These are phyloP conservation scores for Monosporozyma yasuniensis DNA, from an alignment of 805 yeast genomes.

Conservation along the genomic window DNA sequence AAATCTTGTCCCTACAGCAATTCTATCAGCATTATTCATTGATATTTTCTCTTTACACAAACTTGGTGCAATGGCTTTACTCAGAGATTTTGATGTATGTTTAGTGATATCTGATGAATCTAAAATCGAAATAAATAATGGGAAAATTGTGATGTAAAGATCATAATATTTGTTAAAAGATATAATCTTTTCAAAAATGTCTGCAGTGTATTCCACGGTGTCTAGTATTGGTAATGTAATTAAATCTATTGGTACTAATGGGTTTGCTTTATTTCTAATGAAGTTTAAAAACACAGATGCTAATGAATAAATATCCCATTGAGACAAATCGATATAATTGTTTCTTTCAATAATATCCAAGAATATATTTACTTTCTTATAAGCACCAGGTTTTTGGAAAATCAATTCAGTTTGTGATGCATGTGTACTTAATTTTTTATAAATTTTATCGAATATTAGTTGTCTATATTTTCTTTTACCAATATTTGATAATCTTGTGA, in stretches of 20 bases:
- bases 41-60: conserved; percentile 44
- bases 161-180: conserved; percentile 28
- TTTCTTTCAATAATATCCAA: conserved; percentile 44
- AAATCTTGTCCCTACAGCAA: conserved; percentile 45
- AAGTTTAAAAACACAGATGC: conserved; percentile 37
- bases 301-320: conserved; percentile 48
- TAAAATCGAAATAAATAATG: conserved; percentile 39
- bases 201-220: conserved; percentile 36
- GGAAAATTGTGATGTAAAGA: conserved; percentile 35
- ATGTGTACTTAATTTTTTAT: conserved; percentile 39
- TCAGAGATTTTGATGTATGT: conserved; percentile 31
- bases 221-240: conserved; percentile 48
- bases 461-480: conserved; percentile 32
- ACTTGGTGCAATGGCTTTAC: conserved; percentile 45
- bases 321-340: conserved; percentile 51
- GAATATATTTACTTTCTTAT: conserved; percentile 36
- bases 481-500: conserved; percentile 18
- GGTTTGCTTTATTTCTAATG: conserved; percentile 43
- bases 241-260: conserved; percentile 43
- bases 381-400: conserved; percentile 51
- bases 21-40: conserved; percentile 36
- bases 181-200: conserved; percentile 31
- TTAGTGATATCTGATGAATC: conserved; percentile 32
- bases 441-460: conserved; percentile 41
- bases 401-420: conserved; percentile 38